Evolutionary conservation across 2,329 filamentous ascomycete species (phyloP).

Genomic region (Penicillium sp.): DNA sequence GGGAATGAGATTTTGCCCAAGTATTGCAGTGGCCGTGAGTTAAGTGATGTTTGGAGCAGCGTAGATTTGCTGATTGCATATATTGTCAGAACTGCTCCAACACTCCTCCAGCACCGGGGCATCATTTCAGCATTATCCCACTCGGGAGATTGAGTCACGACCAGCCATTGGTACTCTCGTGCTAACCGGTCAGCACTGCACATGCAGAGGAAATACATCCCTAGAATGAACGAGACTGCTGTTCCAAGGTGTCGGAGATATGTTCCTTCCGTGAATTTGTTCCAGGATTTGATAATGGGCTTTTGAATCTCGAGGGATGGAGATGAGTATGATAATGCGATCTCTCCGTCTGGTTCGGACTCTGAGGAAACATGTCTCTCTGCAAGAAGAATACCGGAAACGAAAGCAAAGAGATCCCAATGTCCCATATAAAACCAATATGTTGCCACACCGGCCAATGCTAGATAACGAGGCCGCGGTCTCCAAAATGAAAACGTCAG

Average conservation of each 20-base stretch:
- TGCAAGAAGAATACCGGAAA: background rate
- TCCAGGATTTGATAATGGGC: background rate
- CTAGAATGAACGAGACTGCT: background rate
- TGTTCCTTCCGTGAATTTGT: background rate
- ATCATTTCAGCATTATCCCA: conserved; percentile 2
- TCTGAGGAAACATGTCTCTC: background rate
- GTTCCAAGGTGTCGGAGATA: background rate
- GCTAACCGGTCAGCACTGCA: background rate
- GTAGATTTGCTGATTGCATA: conserved; percentile 1
- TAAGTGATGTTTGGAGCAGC: background rate
- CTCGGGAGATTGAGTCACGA: background rate
- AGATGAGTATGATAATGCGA: background rate
- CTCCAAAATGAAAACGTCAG: conserved; percentile 4
- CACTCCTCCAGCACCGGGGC: conserved; percentile 1
- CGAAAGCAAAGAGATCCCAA: conserved; percentile 7
- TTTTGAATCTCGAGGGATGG: background rate
- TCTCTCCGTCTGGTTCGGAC: background rate
- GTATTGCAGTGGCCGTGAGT: conserved; percentile 1
- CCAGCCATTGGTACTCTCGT: background rate
- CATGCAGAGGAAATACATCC: conserved; percentile 4
- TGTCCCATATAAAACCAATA: conserved; percentile 10
- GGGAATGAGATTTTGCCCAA: conserved; percentile 5
- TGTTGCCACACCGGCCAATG: background rate
- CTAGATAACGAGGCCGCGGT: background rate
- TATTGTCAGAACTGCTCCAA: conserved; percentile 2